These are phyloP conservation scores for Lentinula detonsa DNA, from an alignment of 768 basidiomycete genomes.

Conservation along the genomic window DNA sequence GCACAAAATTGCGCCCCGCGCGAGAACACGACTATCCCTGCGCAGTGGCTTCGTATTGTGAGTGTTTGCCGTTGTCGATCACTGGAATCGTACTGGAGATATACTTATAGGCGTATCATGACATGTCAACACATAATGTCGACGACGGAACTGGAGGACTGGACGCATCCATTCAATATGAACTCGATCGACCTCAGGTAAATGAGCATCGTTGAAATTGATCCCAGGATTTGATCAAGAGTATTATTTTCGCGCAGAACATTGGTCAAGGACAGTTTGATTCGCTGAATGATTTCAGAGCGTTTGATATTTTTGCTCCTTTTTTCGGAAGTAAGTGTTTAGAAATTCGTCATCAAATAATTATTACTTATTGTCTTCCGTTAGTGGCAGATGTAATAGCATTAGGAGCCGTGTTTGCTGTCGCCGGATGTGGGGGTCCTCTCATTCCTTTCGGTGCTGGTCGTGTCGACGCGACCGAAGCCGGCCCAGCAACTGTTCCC, in stretches of 20 bases:
- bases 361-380: background rate
- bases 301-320: constrained; percentile 29
- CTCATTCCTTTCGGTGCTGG: constrained; percentile 35
- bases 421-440: constrained; percentile 41
- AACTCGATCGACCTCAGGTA: constrained; percentile 29
- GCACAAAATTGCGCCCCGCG: constrained; percentile 23
- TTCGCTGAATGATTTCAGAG: constrained; percentile 34
- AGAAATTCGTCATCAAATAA: no score
- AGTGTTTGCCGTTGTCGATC: constrained; percentile 11
- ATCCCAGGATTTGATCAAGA: background rate
- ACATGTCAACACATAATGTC: constrained; percentile 40
- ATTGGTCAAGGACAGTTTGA: constrained; percentile 40
- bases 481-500: constrained; percentile 36
- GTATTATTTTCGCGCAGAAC: constrained; percentile 27
- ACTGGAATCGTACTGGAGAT: constrained; percentile 9
- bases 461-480: constrained; percentile 31
- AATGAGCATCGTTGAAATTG: constrained; percentile 20
- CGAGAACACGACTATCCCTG: constrained; percentile 24
- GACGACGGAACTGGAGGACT: constrained; percentile 43
- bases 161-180: constrained; percentile 44
- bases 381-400: constrained; percentile 41
- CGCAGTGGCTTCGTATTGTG: constrained; percentile 36
- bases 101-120: constrained; percentile 39
- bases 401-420: constrained; percentile 28
- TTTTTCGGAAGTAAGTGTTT: constrained; percentile 33